Conservation (phyloP, 345 rosid genomes). For the Theobroma cacao region DNA sequence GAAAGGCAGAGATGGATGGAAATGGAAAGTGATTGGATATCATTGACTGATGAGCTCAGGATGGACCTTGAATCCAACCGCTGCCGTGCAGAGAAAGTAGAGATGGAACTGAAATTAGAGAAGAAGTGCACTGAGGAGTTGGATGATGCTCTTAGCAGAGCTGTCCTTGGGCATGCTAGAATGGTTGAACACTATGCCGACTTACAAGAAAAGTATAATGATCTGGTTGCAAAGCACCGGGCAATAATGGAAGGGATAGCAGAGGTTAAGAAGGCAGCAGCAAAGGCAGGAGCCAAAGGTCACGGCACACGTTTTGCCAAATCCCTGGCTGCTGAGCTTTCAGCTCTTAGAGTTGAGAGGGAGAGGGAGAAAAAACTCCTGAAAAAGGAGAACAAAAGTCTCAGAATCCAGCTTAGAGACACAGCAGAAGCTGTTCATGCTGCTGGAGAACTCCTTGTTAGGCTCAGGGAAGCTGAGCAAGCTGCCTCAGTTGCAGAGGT, state of each 20-base stretch:
- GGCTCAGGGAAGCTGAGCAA: slow-evolving; percentile 92
- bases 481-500: slow-evolving; percentile 82
- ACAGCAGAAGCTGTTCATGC: slow-evolving; percentile 99
- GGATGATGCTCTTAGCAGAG: slow-evolving; percentile 83
- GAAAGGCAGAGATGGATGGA: slow-evolving; percentile 89
- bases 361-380: slow-evolving; percentile 73
- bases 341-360: slow-evolving; percentile 69
- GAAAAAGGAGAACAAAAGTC: slow-evolving; percentile 78
- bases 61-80: slow-evolving; percentile 78
- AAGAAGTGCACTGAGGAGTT: slow-evolving; percentile 67
- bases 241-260: slow-evolving; percentile 82
- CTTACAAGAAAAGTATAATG: slow-evolving; percentile 82
- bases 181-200: slow-evolving; percentile 95
- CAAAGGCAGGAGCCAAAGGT: slow-evolving; percentile 82
- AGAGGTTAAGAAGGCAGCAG: slow-evolving; percentile 85
- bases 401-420: slow-evolving; percentile 77
- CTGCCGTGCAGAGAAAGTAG: slow-evolving; percentile 68
- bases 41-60: slow-evolving; percentile 82
- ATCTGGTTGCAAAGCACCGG: slow-evolving; percentile 60
- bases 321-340: slow-evolving; percentile 71
- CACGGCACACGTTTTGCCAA: slow-evolving; percentile 78
- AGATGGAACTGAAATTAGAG: slow-evolving; percentile 64
- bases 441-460: slow-evolving; percentile 92
- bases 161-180: slow-evolving; percentile 90
- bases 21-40: slow-evolving; percentile 98